These are phyloP conservation scores for Neurospora discreta DNA, from an alignment of 495 filamentous ascomycete species.

Conservation along the genomic window DNA sequence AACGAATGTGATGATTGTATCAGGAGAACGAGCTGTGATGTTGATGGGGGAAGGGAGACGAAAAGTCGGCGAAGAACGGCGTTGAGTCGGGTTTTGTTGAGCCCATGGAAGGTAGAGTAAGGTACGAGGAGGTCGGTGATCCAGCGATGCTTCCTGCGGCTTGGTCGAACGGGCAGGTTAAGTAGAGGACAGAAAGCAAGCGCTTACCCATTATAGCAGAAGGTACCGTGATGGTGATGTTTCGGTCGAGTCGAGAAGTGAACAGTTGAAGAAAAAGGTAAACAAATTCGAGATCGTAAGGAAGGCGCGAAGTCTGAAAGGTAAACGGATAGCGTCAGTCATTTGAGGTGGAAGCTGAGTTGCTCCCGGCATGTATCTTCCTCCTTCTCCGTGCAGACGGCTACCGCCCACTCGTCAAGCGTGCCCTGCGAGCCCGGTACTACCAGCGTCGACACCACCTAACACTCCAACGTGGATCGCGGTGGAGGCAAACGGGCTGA, in stretches of 20 bases:
- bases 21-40: conserved; percentile 11
- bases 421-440: not conserved
- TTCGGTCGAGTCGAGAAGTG: not conserved
- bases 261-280: not conserved
- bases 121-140: conserved; percentile 14
- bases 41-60: conserved; percentile 3
- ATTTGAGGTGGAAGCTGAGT: not conserved
- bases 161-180: conserved; percentile 16
- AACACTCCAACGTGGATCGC: not conserved
- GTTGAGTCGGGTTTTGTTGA: conserved; percentile 8
- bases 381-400: not conserved
- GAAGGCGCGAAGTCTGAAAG: conserved; percentile 20
- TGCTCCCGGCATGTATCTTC: not conserved
- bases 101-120: conserved; percentile 2
- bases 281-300: conserved; percentile 3
- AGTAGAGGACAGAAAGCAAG: conserved; percentile 22
- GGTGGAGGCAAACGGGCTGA: not conserved
- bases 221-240: conserved; percentile 1
- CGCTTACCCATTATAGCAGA: conserved; percentile 39
- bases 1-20: conserved; percentile 14
- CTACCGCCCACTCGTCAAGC: not conserved
- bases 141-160: conserved; percentile 19
- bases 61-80: not conserved
- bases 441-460: not conserved
- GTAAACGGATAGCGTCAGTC: conserved; percentile 14